Evolutionary conservation across 352 stramenopile species (phyloP), one percentile per base, ranked within the genome.

Genomic region (Phytophthora rubi): DNA sequence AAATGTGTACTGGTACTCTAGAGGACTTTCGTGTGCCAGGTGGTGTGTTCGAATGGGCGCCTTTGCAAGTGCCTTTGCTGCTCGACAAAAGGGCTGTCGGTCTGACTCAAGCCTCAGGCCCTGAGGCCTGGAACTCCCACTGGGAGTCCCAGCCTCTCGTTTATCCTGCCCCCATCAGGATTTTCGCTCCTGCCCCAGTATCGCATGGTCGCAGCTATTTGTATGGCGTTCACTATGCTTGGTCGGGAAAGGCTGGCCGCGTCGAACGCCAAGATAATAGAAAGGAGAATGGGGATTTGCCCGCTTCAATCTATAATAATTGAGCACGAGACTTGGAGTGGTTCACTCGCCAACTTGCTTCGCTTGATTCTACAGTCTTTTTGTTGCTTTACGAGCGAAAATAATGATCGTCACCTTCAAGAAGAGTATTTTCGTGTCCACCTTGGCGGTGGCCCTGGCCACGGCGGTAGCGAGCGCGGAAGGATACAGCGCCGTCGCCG

Each of bases 261-360:
- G 13, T 37, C 23, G 16, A 30, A 39, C 42, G 39, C 56, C 21
- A 30, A 54, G 65, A 67, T 63, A 70, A 21, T n/a, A 6, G 52
- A 57, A 51, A 9, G 45, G 53, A 35, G 59, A 64, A 69, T 47
- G 59, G 26, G 42, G 60, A 70, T 69, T 67, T 75, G 68, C 59
- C 30, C 21, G 18, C 49, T 54, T 55, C 53, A 26, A 26, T 26
- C 23, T 30, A 30, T 30, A 30, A 30, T 30, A 30, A 30, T 30
- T 30, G 26, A 30, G 26, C 26, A 30, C 26, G 26, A 30, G 33
- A 44, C 16, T 53, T 42, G 48, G 21, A 12, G 13, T 28, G 58
- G 56, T 63, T 71, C 67, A 79, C 70, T 76, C 30, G 53, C 56
- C 37, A 79, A 79, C 23, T 77, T 75, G 52, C 65, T 48, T 6